phyloP scores from a whole-genome alignment of 2,329 filamentous ascomycete species.

The Onygenales sp. region DNA sequence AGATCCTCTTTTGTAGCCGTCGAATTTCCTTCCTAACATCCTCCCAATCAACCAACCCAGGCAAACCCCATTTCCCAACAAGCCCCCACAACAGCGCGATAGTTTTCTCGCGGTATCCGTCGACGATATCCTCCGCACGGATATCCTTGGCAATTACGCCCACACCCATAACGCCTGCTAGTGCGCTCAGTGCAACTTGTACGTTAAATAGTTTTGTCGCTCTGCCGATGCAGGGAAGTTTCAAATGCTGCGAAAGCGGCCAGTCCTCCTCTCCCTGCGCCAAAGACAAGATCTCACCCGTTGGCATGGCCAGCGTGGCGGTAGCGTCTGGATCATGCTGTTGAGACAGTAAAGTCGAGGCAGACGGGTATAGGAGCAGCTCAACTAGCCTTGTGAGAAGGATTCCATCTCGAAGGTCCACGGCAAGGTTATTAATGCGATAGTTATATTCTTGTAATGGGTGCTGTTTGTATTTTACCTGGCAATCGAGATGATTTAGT shows the following conservation, averaged over 20 bases:
- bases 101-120: conserved; percentile 56
- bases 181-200: conserved; percentile 45
- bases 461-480: conserved; percentile 45
- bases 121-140: conserved; percentile 49
- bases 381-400: conserved; percentile 52
- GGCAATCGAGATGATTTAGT: conserved; percentile 48
- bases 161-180: conserved; percentile 36
- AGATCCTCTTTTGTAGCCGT: conserved; percentile 28
- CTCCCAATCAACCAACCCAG: conserved; percentile 45
- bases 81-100: conserved; percentile 52
- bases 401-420: conserved; percentile 54
- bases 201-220: conserved; percentile 52
- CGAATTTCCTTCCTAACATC: conserved; percentile 44
- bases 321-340: conserved; percentile 24
- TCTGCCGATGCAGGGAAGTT: conserved; percentile 46
- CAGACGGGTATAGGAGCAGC: conserved; percentile 40
- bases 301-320: conserved; percentile 37
- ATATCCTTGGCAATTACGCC: conserved; percentile 34
- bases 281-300: conserved; percentile 32
- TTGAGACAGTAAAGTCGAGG: conserved; percentile 16
- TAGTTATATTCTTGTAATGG: conserved; percentile 51
- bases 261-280: conserved; percentile 28
- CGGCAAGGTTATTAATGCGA: conserved; percentile 49
- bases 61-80: conserved; percentile 47
- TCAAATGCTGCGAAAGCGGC: conserved; percentile 48